phyloP scores from a whole-genome alignment of 192 early-diverging fungal species.

The Podochytrium sp. region DNA sequence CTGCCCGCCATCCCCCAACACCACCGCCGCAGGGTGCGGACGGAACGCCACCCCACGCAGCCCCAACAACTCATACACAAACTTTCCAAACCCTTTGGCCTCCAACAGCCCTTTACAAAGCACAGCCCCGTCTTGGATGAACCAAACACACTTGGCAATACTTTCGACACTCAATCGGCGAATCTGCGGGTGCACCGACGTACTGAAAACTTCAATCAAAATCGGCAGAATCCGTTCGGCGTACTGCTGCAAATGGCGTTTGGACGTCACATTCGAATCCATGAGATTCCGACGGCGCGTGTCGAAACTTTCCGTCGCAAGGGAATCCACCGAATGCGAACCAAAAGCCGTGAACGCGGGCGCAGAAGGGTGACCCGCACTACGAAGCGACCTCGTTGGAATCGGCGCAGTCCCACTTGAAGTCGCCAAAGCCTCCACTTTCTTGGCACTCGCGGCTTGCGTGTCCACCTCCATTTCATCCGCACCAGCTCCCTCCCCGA shows the following conservation, averaged over 20 bases:
- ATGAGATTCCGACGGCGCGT: background rate
- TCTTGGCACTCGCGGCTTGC: background rate
- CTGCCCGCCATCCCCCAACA: background rate
- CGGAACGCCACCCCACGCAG: constrained; percentile 35
- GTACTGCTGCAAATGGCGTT: constrained; percentile 29
- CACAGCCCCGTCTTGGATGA: constrained; percentile 40
- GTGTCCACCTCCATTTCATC: background rate
- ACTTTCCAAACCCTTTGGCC: constrained; percentile 49
- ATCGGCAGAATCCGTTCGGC: constrained; percentile 66
- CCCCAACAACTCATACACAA: constrained; percentile 51
- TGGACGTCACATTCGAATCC: background rate
- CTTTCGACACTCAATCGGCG: constrained; percentile 60
- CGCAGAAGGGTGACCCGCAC: background rate
- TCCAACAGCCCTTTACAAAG: constrained; percentile 53
- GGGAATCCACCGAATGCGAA: background rate
- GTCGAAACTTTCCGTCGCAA: constrained; percentile 1
- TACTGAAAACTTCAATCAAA: constrained; percentile 71
- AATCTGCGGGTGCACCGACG: constrained; percentile 65
- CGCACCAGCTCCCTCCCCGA: background rate
- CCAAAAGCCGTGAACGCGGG: background rate
- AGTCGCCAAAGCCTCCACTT: background rate
- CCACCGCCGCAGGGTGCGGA: background rate
- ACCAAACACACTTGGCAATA: constrained; percentile 58
- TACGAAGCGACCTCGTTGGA: constrained; percentile 5
- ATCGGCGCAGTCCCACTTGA: background rate